Base-by-base conservation (phyloP, 352 stramenopile species). In the Globisporangium cylindrosporum region DNA sequence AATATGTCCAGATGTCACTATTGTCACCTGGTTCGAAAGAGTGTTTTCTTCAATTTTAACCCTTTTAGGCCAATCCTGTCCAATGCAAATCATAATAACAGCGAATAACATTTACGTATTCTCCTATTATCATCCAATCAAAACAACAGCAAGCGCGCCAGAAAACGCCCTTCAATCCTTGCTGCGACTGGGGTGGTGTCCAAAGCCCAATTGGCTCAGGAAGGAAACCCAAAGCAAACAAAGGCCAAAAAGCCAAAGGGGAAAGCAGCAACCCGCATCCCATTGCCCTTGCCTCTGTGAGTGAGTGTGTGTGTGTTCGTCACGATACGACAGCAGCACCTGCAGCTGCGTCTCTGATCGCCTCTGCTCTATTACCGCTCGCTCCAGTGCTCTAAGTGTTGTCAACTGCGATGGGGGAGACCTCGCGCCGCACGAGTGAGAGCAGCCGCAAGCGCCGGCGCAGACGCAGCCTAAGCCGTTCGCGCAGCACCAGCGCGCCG, bases 381-480 rank as follows among this genome's bases (percentile, higher is more conserved):
- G 12, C 24, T 25, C 54, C 8, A 15, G 3, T 22, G 20, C 20
- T 46, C 10, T 29, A 60, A 41, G 18, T 4, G n/a, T 1, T 22
- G n/a, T 12, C 18, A 51, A 4, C 5, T 51, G 43, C 48, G 25
- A 73, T 73, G 72, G 72, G 68, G 62, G 72, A 70, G 62, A 65
- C 29, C 67, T 64, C 59, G 24, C 60, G 46, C 10, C 60, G 60
- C 46, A 57, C 60, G 46, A 66, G 60, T 34, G 60, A 66, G 46
- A 73, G 57, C 59, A 69, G 55, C 29, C 74, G 72, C 69, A 82
- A 82, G 73, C 73, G 73, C 29, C 75, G 75, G 15, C 73, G 70
- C 59, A 67, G 59, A 27, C 66, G 60, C 27, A 74, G 71, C 43
- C 66, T 29, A 15, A 69, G 72, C 46, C 62, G 56, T 24, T 55